These are phyloP conservation scores for Panicum virgatum DNA, from an alignment of 202 grass and related monocot genomes.

Conservation along the genomic window DNA sequence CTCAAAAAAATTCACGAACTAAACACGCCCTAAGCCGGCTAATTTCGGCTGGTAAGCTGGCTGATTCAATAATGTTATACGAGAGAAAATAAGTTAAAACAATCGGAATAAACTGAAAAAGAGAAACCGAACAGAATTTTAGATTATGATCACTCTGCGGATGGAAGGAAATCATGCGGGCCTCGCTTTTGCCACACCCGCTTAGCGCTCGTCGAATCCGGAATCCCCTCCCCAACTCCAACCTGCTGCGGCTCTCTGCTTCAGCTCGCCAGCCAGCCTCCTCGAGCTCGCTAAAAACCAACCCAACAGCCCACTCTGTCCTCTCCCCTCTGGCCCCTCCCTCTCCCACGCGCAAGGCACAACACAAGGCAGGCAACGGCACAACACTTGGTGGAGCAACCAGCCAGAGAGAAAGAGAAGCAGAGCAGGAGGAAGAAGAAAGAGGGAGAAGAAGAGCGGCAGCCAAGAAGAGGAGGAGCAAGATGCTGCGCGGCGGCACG, in stretches of 20 bases:
- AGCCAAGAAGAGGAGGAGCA: not conserved
- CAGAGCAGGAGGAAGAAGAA: not conserved
- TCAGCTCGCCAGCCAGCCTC: not conserved
- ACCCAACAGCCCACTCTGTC: not conserved
- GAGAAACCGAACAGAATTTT: no score
- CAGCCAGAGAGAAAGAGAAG: not conserved
- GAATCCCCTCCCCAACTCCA: not conserved
- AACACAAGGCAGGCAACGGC: not conserved
- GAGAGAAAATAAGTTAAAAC: no score
- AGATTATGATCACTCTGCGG: not conserved
- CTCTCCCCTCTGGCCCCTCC: not conserved
- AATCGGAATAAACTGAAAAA: no score
- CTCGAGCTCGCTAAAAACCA: slow-evolving; percentile 34
- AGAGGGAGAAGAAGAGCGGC: no score
- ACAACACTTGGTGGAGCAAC: not conserved
- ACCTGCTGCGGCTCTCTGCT: not conserved
- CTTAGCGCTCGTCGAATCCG: not conserved
- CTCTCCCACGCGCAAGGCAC: not conserved
- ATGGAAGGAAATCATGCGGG: not conserved
- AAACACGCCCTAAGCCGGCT: no score
- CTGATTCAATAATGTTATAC: no score
- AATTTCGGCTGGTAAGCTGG: no score
- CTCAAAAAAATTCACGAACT: no score
- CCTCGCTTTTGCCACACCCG: not conserved
- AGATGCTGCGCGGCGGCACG: slow-evolving; percentile 68